These are phyloP conservation scores for Fusarium foetens DNA, from an alignment of 2,329 filamentous ascomycete species.

Conservation along the genomic window DNA sequence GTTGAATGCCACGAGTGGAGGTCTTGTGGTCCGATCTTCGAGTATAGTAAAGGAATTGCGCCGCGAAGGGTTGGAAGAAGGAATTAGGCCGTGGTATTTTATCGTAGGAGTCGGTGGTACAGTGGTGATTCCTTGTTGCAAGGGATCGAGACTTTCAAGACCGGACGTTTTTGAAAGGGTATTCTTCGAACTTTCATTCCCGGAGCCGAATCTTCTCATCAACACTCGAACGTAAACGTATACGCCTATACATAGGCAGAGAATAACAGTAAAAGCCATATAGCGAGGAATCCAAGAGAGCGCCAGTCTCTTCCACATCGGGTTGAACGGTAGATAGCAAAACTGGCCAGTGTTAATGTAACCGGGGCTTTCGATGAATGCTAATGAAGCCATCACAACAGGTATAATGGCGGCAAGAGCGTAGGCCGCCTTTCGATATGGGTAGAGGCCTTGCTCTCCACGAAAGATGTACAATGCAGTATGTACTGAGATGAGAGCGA, in stretches of 20 bases:
- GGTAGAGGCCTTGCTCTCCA: constrained; percentile 72
- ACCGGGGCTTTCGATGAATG: constrained; percentile 67
- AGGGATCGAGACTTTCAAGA: constrained; percentile 18
- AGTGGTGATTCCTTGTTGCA: constrained; percentile 10
- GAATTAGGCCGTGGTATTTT: constrained; percentile 48
- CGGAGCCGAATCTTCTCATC: constrained; percentile 53
- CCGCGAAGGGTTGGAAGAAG: constrained; percentile 41
- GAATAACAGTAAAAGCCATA: constrained; percentile 71
- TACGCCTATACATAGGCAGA: constrained; percentile 73
- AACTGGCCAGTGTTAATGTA: constrained; percentile 73
- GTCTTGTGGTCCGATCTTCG: constrained; percentile 22
- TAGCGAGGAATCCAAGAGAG: constrained; percentile 81
- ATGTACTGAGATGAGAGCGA: constrained; percentile 78
- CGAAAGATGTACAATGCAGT: constrained; percentile 77
- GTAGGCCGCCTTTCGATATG: constrained; percentile 71
- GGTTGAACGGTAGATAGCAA: constrained; percentile 74
- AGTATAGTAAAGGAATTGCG: constrained; percentile 4
- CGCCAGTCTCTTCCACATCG: constrained; percentile 74
- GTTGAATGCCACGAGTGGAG: constrained; percentile 32
- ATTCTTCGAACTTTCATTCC: constrained; percentile 18
- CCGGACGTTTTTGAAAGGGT: constrained; percentile 24
- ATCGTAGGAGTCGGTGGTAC: constrained; percentile 47
- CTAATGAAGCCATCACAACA: constrained; percentile 67
- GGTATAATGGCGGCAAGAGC: constrained; percentile 67
- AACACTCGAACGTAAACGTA: constrained; percentile 71